phyloP scores from a whole-genome alignment of 768 basidiomycete species.

The Trametes maxima region DNA sequence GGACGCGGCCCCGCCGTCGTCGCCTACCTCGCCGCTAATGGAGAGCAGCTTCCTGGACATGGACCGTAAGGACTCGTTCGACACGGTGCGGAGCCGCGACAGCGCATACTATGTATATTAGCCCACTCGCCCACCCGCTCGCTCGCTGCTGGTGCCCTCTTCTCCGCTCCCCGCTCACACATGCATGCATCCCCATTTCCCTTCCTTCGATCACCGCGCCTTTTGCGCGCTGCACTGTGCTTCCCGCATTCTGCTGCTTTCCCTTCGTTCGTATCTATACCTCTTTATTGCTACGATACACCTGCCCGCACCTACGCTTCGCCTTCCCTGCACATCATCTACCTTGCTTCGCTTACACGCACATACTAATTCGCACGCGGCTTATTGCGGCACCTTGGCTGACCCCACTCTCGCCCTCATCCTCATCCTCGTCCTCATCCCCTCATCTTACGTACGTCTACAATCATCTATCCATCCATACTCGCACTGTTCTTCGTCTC shows the following conservation, averaged over 20 bases:
- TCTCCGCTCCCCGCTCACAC: not conserved
- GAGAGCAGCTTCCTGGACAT: conserved; percentile 46
- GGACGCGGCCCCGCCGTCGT: conserved; percentile 4
- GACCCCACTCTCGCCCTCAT: too few relatives aligned
- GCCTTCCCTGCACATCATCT: not conserved
- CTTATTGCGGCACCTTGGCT: not conserved
- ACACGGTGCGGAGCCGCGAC: conserved; percentile 37
- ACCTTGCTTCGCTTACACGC: not conserved
- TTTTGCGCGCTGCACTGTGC: not conserved
- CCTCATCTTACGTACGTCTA: not conserved
- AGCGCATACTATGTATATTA: conserved; percentile 33
- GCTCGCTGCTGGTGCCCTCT: not conserved
- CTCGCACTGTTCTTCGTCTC: conserved; percentile 5
- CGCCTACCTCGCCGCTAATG: conserved; percentile 18
- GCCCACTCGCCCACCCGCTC: too few relatives aligned
- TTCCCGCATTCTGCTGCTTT: conserved; percentile 1
- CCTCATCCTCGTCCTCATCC: too few relatives aligned
- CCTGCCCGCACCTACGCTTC: conserved; percentile 1
- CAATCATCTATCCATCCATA: not conserved
- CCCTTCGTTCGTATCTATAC: conserved; percentile 27
- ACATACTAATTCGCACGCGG: not conserved
- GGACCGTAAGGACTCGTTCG: conserved; percentile 41
- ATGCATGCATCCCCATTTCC: not conserved
- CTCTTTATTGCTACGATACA: conserved; percentile 27
- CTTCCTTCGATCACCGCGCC: not conserved